Evolutionary conservation across 1,284 basidiomycete species (phyloP).

Genomic region (Mycena citricolor): DNA sequence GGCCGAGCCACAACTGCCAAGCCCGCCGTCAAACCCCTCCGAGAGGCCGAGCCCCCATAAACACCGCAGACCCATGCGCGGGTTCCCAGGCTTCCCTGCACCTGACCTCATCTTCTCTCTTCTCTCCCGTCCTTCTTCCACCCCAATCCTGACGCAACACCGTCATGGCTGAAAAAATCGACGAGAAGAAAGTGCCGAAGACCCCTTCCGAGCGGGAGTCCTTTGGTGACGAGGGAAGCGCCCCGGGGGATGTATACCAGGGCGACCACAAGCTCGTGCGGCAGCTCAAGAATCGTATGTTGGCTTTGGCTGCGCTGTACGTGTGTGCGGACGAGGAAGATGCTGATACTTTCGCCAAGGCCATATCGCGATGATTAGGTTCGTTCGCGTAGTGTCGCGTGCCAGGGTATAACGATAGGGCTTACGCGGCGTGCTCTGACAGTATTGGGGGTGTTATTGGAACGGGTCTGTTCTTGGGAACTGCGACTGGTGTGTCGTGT

Average conservation of each 20-base stretch:
- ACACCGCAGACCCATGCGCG: too few relatives aligned
- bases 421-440: not conserved
- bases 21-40: too few relatives aligned
- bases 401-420: not conserved
- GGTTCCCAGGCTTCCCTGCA: too few relatives aligned
- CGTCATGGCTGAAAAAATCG: constrained; percentile 18
- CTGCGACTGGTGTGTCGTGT: constrained; percentile 38
- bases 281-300: constrained; percentile 23
- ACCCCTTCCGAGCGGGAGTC: constrained; percentile 20
- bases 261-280: constrained; percentile 21
- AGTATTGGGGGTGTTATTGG: constrained; percentile 60
- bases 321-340: too few relatives aligned
- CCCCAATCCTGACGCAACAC: too few relatives aligned
- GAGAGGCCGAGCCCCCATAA: too few relatives aligned
- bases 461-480: constrained; percentile 69
- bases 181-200: constrained; percentile 14
- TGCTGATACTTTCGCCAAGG: constrained; percentile 10
- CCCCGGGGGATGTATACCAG: constrained; percentile 19
- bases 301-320: too few relatives aligned
- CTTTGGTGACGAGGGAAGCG: constrained; percentile 2
- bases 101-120: constrained; percentile 4
- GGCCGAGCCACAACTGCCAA: too few relatives aligned
- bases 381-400: not conserved
- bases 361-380: constrained; percentile 24
- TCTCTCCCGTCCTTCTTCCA: too few relatives aligned